Conservation (phyloP, 768 basidiomycete species). For the Rhizopogon roseolus region DNA sequence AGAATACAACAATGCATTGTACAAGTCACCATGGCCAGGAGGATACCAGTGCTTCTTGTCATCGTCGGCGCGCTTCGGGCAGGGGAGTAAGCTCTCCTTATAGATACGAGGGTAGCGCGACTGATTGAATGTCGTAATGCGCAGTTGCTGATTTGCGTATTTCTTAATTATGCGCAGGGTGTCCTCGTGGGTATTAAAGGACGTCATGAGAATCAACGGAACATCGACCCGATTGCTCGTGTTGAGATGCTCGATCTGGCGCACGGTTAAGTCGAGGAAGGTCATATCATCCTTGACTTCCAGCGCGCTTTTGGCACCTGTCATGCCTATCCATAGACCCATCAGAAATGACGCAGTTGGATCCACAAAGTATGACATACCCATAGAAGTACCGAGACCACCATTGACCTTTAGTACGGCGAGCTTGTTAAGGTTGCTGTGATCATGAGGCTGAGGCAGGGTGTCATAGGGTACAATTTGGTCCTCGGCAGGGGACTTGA, state of each 20-base stretch:
- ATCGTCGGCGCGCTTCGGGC: slow-evolving; percentile 48
- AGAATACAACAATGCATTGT: slow-evolving; percentile 66
- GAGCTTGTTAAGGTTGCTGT: slow-evolving; percentile 56
- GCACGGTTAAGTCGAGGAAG: slow-evolving; percentile 62
- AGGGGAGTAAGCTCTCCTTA: slow-evolving; percentile 64
- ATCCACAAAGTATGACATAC: slow-evolving; percentile 17
- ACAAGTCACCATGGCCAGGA: slow-evolving; percentile 73
- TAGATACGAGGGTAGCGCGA: slow-evolving; percentile 71
- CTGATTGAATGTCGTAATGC: slow-evolving; percentile 69
- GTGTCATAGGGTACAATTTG: slow-evolving; percentile 58
- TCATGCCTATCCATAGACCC: slow-evolving; percentile 35
- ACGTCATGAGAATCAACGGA: slow-evolving; percentile 78
- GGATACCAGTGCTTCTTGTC: slow-evolving; percentile 77
- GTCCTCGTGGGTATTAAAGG: slow-evolving; percentile 78
- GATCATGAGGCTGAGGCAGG: slow-evolving; percentile 41
- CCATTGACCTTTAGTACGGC: slow-evolving; percentile 80
- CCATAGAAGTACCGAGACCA: slow-evolving; percentile 66
- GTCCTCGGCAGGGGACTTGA: slow-evolving; percentile 60
- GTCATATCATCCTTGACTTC: slow-evolving; percentile 73
- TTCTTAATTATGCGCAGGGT: slow-evolving; percentile 76
- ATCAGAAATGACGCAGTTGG: slow-evolving; percentile 2
- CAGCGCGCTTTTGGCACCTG: slow-evolving; percentile 65
- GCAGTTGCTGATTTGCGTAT: slow-evolving; percentile 74
- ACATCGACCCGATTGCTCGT: slow-evolving; percentile 58
- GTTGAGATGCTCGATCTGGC: slow-evolving; percentile 69